Base-by-base conservation (phyloP, 2,329 filamentous ascomycete genomes). In the Sporothrix curviconia region DNA sequence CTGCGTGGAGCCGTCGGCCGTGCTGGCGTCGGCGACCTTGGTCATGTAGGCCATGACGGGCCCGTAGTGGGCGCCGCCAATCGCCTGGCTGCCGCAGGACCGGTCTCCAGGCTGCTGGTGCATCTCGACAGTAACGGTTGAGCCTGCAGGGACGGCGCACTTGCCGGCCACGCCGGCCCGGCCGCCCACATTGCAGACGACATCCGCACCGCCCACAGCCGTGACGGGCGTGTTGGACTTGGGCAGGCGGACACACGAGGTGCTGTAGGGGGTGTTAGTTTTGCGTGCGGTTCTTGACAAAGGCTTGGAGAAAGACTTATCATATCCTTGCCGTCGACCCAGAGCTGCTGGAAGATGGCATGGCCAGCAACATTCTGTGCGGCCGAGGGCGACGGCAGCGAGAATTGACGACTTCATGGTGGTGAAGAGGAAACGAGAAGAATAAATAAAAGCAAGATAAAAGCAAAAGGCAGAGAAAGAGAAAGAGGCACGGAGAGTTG, bases 91-190 rank as follows among this genome's bases (percentile, higher is more conserved):
- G 50, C 61, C 60, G 65, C 77, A 80, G 47, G 66, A 66, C 24
- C 77, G 72, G 66, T 73, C 70, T 50, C 66, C 66, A 40, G 67
- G 68, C 65, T 75, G 72, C 64, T 76, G 69, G 68, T 83, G 80
- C 77, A 83, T 83, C 68, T 83, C 80, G 7, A 82, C 72, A 0
- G 79, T 81, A 8, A 82, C 74, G 0, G 70, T 77, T 4, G 69
- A 68, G 3, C 79, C 78, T 3, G 77, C 76, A 30, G 68, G 66
- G 32, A 78, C 76, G n/a, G 70, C 64, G 64, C 78, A 81, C 62
- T 78, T 76, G 12, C 68, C 70, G 1, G 68, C 59, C 3, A 72
- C 69, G 12, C 67, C 66, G 7, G 60, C 64, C 7, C 65, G 66
- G 28, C 71, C 71, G n/a, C 44, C 44, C 2, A 68, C 70, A 58